Evolutionary conservation across 352 stramenopile genomes (phyloP).

Genomic region (Phytophthora fragariae): DNA sequence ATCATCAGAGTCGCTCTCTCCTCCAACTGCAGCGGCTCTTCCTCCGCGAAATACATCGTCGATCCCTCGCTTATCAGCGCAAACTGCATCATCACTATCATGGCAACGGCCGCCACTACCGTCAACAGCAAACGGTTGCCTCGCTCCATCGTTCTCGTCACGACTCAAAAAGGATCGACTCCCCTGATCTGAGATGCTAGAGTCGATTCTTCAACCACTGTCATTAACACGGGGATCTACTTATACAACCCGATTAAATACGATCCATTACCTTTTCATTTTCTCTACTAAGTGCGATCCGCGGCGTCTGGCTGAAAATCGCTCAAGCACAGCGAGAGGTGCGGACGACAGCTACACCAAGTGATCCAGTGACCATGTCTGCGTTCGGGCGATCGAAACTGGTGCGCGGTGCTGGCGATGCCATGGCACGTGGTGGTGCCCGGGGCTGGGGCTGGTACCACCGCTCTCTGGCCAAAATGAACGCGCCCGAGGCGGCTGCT

Average conservation of each 20-base stretch:
- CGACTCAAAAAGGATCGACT: not conserved
- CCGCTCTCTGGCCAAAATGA: constrained; percentile 87
- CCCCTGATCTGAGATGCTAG: not conserved
- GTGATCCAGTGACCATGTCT: constrained; percentile 45
- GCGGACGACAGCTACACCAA: constrained; percentile 12
- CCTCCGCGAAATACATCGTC: constrained; percentile 36
- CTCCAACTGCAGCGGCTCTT: constrained; percentile 28
- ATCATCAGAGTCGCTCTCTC: not conserved
- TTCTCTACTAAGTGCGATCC: constrained; percentile 32
- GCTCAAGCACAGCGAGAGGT: constrained; percentile 18
- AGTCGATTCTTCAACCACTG: constrained; percentile 40
- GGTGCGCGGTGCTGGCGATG: constrained; percentile 57
- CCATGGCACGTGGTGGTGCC: constrained; percentile 67
- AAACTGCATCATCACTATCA: constrained; percentile 62
- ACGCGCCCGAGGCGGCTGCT: constrained; percentile 58
- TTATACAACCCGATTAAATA: constrained; percentile 5
- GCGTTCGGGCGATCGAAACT: constrained; percentile 69
- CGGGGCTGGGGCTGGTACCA: constrained; percentile 88
- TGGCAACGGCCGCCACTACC: constrained; percentile 41
- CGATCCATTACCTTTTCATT: not conserved
- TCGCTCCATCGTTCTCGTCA: constrained; percentile 30
- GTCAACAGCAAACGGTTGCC: constrained; percentile 49
- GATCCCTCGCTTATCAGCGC: constrained; percentile 55
- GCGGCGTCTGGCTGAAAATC: constrained; percentile 39
- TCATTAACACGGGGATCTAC: constrained; percentile 3